Conservation (phyloP, 129 eudicot genomes). For the Tagetes erecta region DNA sequence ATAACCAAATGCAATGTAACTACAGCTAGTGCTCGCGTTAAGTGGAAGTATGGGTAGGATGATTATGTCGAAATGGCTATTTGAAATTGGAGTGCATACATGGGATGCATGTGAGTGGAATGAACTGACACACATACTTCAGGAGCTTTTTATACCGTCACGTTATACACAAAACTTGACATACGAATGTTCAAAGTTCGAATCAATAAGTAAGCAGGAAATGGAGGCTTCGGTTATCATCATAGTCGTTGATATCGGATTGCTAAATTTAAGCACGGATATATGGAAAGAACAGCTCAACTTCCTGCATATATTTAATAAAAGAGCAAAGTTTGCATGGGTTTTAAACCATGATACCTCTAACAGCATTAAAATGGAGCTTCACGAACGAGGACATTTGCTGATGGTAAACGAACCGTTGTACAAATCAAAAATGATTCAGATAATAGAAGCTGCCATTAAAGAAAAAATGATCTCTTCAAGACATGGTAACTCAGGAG, state of each 20-base stretch:
- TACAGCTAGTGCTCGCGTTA: slow-evolving; percentile 86
- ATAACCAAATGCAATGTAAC: slow-evolving; percentile 13
- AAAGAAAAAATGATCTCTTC: slow-evolving; percentile 37
- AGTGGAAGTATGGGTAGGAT: slow-evolving; percentile 69
- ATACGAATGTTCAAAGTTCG: slow-evolving; percentile 31
- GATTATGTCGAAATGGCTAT: slow-evolving; percentile 66
- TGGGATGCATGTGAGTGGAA: slow-evolving; percentile 89
- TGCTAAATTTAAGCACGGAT: slow-evolving; percentile 72
- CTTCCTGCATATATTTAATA: slow-evolving; percentile 52
- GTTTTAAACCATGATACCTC: slow-evolving; percentile 82
- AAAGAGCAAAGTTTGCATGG: slow-evolving; percentile 82
- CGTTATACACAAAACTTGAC: slow-evolving; percentile 31
- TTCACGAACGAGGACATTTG: slow-evolving; percentile 69
- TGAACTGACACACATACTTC: slow-evolving; percentile 73
- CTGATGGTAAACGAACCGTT: slow-evolving; percentile 80
- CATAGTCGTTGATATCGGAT: slow-evolving; percentile 71
- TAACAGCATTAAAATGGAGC: slow-evolving; percentile 70
- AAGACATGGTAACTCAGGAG: slow-evolving; percentile 30
- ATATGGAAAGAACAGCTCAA: slow-evolving; percentile 89
- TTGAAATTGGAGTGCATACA: slow-evolving; percentile 48
- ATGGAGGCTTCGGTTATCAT: slow-evolving; percentile 43
- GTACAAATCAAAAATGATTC: slow-evolving; percentile 80
- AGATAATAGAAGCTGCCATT: slow-evolving; percentile 70
- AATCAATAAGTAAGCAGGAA: slow-evolving; percentile 30
- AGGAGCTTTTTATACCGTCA: slow-evolving; percentile 51